These are phyloP conservation scores for Phaeosphaeriaceae sp. DNA, from an alignment of 2,329 filamentous ascomycete genomes.

Conservation along the genomic window DNA sequence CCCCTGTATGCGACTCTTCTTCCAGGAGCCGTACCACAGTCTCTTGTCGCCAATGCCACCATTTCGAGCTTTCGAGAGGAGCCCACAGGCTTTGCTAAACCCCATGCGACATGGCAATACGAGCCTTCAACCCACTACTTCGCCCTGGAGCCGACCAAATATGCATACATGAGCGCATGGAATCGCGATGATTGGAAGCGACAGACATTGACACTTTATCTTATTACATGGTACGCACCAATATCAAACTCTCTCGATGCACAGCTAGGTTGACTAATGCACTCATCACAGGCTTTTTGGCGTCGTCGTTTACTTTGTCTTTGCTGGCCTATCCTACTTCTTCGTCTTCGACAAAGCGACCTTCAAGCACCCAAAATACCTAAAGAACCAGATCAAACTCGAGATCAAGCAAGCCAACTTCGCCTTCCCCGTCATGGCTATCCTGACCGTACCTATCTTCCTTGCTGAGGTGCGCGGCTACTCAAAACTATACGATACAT, in stretches of 20 bases:
- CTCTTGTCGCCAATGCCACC: conserved; percentile 62
- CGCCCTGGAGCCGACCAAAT: conserved; percentile 71
- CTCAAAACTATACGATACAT: conserved; percentile 85
- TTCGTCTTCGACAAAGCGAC: conserved; percentile 93
- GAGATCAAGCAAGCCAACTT: conserved; percentile 82
- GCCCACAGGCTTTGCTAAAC: conserved; percentile 34
- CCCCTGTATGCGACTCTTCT: conserved; percentile 74
- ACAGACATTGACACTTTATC: conserved; percentile 76
- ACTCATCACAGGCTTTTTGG: conserved; percentile 76
- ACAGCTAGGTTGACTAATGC: conserved; percentile 12
- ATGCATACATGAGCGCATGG: conserved; percentile 80
- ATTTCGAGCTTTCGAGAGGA: conserved; percentile 57
- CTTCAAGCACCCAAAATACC: conserved; percentile 88
- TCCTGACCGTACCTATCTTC: conserved; percentile 83
- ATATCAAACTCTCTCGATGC: background rate
- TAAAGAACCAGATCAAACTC: conserved; percentile 87
- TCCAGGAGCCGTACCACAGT: conserved; percentile 58
- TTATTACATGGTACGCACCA: conserved; percentile 77
- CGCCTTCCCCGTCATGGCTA: conserved; percentile 81
- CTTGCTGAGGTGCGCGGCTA: conserved; percentile 82
- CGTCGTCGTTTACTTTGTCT: conserved; percentile 81
- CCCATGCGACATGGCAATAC: conserved; percentile 64
- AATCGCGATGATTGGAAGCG: conserved; percentile 77
- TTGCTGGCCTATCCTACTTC: conserved; percentile 81
- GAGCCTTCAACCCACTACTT: conserved; percentile 75